Evolutionary conservation across 306 rosid species (phyloP).

Genomic region (Cicer cuneatum): DNA sequence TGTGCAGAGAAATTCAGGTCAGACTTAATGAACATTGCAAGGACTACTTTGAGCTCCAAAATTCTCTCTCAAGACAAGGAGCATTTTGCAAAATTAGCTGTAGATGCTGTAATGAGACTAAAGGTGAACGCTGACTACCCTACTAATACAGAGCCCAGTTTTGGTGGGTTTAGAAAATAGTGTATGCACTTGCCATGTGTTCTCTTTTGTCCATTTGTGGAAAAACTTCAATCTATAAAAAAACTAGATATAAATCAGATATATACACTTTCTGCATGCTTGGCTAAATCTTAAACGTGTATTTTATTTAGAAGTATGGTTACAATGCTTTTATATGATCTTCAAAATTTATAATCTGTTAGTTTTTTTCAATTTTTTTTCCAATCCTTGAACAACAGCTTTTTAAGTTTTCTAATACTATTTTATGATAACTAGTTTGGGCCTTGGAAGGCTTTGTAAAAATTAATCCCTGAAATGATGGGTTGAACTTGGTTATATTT

Average conservation of each 20-base stretch:
- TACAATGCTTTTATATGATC: background rate
- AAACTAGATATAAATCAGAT: constrained; percentile 18
- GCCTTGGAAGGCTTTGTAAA: background rate
- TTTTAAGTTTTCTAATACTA: background rate
- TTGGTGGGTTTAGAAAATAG: background rate
- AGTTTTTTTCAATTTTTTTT: background rate
- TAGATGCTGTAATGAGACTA: constrained; percentile 94
- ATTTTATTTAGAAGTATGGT: too few relatives aligned
- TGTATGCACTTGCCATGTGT: background rate
- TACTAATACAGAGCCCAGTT: background rate
- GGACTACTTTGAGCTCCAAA: constrained; percentile 97
- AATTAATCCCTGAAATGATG: constrained; percentile 2
- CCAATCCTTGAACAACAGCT: background rate
- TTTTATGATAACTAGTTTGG: background rate
- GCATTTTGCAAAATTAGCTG: constrained; percentile 89
- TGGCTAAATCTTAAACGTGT: background rate
- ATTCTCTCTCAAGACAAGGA: constrained; percentile 96
- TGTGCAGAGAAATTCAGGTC: constrained; percentile 51
- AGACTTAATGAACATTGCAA: constrained; percentile 95
- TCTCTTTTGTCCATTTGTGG: background rate
- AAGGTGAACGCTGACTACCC: constrained; percentile 60
- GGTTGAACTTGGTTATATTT: background rate
- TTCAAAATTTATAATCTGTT: background rate
- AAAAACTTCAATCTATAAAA: background rate
- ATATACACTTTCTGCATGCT: background rate